Evolutionary conservation across 2,329 filamentous ascomycete genomes (phyloP).

Genomic region (Xylaria sp.): DNA sequence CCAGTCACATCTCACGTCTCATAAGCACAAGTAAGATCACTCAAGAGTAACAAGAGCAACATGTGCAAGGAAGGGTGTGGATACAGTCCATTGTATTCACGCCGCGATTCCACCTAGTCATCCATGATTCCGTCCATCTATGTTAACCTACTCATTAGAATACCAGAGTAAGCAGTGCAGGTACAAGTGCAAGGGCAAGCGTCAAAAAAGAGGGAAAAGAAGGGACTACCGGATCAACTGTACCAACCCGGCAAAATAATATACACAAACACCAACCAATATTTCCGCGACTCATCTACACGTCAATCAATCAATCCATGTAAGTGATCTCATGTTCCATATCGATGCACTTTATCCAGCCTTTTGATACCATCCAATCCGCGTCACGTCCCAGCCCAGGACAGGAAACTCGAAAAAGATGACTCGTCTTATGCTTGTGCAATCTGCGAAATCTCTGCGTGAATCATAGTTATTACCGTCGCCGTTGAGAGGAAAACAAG

Average conservation of each 20-base stretch:
- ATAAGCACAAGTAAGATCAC: background rate
- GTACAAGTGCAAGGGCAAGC: background rate
- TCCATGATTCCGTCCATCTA: conserved; percentile 9
- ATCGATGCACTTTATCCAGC: conserved; percentile 10
- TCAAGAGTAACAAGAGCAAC: background rate
- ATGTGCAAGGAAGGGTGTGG: background rate
- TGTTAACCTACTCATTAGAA: background rate
- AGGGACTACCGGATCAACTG: background rate
- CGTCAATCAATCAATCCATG: background rate
- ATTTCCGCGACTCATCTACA: background rate
- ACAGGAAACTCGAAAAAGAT: background rate
- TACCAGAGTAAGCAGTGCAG: background rate
- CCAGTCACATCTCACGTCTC: background rate
- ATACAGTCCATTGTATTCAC: conserved; percentile 14
- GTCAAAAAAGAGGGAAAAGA: background rate
- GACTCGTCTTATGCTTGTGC: conserved; percentile 1
- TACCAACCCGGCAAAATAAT: conserved; percentile 10
- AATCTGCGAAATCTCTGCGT: background rate
- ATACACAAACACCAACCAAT: conserved; percentile 24
- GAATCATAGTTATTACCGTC: background rate
- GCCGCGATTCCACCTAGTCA: background rate
- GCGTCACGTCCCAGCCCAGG: background rate
- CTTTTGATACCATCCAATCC: conserved; percentile 11
- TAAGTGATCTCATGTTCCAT: background rate
- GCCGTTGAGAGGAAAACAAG: background rate